Evolutionary conservation across 2,329 filamentous ascomycete genomes (phyloP).

Genomic region (Polychaeton citri): DNA sequence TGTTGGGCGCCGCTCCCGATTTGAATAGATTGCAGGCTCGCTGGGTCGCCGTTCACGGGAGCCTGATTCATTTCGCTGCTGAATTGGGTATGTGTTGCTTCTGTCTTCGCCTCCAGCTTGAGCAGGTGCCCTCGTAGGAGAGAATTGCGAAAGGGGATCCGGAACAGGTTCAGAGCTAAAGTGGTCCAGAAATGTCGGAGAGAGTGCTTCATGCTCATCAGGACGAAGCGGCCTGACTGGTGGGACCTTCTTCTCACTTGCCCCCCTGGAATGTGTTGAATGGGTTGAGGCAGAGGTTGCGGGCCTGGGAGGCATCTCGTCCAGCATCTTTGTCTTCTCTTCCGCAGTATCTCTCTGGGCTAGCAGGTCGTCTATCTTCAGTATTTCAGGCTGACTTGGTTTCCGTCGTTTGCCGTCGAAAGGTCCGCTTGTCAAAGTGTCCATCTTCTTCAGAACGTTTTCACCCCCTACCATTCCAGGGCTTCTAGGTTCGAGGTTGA

Average conservation of each 20-base stretch:
- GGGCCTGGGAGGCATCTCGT: constrained; percentile 2
- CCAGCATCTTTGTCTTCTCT: constrained; percentile 1
- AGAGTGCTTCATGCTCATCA: constrained; percentile 13
- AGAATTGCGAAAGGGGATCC: background rate
- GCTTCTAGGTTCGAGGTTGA: constrained; percentile 26
- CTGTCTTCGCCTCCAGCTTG: constrained; percentile 4
- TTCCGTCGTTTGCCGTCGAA: constrained; percentile 34
- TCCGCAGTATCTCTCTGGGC: too few relatives aligned
- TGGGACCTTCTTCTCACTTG: constrained; percentile 8
- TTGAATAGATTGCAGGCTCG: too few relatives aligned
- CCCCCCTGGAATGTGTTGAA: constrained; percentile 5
- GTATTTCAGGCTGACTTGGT: constrained; percentile 6
- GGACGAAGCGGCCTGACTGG: constrained; percentile 19
- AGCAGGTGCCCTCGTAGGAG: background rate
- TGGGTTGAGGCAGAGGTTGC: constrained; percentile 4
- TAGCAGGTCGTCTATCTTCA: too few relatives aligned
- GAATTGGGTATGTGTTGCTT: constrained; percentile 9
- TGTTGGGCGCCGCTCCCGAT: too few relatives aligned
- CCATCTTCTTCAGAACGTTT: constrained; percentile 43
- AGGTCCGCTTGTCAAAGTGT: constrained; percentile 49
- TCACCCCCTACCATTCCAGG: constrained; percentile 25
- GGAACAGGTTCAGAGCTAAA: constrained; percentile 14
- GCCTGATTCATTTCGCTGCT: too few relatives aligned
- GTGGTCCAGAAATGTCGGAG: constrained; percentile 13
- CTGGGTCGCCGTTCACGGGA: too few relatives aligned